These are phyloP conservation scores for Quercus cerris DNA, from an alignment of 306 rosid species.

Conservation along the genomic window DNA sequence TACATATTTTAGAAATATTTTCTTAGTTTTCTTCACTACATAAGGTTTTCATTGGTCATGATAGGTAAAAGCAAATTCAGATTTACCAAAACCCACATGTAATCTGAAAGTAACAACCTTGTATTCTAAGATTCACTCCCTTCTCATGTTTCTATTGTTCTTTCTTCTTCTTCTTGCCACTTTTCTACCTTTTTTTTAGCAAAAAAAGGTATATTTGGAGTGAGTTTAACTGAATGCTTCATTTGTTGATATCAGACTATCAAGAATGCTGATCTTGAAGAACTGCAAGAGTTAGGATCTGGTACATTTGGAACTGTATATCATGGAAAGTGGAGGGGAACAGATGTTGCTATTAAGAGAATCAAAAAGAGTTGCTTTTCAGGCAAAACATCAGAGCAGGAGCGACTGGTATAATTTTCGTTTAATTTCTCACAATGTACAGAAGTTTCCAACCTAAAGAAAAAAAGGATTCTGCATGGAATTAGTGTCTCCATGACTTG, in stretches of 20 bases:
- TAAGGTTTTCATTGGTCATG: background rate
- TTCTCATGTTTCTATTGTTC: background rate
- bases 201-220: conserved; percentile 6
- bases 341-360: conserved; percentile 95
- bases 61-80: background rate
- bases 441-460: background rate
- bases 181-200: conserved; percentile 5
- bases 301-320: conserved; percentile 98
- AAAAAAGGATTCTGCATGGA: background rate
- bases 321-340: conserved; percentile 98
- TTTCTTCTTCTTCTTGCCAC: background rate
- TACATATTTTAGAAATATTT: background rate
- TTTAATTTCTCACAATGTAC: conserved; percentile 1
- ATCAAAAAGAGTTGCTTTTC: conserved; percentile 90
- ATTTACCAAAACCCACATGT: background rate
- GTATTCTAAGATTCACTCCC: background rate
- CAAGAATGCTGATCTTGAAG: conserved; percentile 78
- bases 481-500: conserved; percentile 14
- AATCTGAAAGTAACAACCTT: background rate
- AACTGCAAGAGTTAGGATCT: conserved; percentile 81
- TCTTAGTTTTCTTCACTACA: background rate
- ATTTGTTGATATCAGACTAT: conserved; percentile 58
- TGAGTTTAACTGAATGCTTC: conserved; percentile 20
- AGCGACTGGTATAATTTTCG: conserved; percentile 53
- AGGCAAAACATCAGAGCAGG: conserved; percentile 85